A percentile compares a stretch with the other conserved stretches of the same genome.
These are phyloP conservation scores for Chlamydomonas sphaeroides DNA, from an alignment of 139 green algal species.

Conservation along the genomic window DNA sequence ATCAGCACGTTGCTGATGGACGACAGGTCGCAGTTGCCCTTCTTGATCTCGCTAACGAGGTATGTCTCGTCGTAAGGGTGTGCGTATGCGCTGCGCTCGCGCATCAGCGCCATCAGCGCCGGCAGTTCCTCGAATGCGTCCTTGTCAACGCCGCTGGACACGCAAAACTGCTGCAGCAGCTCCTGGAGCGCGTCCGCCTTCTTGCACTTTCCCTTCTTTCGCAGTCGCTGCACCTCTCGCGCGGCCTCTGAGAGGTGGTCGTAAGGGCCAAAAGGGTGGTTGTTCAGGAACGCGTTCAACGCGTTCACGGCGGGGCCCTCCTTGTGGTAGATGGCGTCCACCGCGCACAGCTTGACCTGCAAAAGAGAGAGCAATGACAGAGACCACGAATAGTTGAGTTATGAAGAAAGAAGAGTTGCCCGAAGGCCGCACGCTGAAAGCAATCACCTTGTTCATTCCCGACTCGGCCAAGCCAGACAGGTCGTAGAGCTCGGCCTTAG, in stretches of 20 bases:
- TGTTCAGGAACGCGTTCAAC: background rate
- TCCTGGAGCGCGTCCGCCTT: background rate
- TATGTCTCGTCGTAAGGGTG: background rate
- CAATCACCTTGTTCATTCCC: background rate
- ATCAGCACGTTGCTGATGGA: background rate
- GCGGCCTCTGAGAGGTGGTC: background rate
- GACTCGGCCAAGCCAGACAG: background rate
- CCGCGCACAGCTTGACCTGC: background rate
- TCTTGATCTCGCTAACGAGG: background rate
- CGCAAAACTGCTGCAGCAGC: background rate
- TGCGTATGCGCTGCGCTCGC: background rate
- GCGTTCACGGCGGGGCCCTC: background rate
- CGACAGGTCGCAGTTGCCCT: background rate
- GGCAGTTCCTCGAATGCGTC: constrained; percentile 1
- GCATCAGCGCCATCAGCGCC: background rate
- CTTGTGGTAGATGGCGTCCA: background rate
- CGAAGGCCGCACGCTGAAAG: background rate
- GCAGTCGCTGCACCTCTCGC: background rate
- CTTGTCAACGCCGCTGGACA: background rate
- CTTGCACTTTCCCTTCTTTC: background rate
- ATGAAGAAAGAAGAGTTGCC: background rate
- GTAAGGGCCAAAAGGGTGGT: background rate
- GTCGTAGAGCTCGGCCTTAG: too few relatives aligned
- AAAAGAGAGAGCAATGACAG: background rate
- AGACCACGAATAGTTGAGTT: background rate